These are phyloP conservation scores for Blumeriella jaapii DNA, from an alignment of 2,329 filamentous ascomycete species.

Conservation along the genomic window DNA sequence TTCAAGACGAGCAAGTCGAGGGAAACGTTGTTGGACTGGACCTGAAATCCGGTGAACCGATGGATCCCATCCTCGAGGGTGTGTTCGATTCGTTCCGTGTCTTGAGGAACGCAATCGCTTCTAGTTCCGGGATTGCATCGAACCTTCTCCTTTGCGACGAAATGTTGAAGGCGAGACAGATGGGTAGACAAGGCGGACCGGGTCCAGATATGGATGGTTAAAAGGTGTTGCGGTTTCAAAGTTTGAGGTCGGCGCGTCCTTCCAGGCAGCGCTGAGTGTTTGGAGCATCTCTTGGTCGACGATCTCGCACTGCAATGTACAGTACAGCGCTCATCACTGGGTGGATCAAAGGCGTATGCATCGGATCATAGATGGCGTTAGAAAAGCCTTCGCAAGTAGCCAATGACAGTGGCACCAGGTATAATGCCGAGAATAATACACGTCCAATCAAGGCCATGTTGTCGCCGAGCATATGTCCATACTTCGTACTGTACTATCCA, in stretches of 20 bases:
- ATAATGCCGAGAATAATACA: background rate
- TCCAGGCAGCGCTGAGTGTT: slow-evolving; percentile 3
- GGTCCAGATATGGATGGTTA: slow-evolving; percentile 52
- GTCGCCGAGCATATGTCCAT: too few species aligned
- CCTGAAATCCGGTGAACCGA: slow-evolving; percentile 75
- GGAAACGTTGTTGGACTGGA: slow-evolving; percentile 82
- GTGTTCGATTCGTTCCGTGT: slow-evolving; percentile 96
- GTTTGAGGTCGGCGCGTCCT: slow-evolving; percentile 6
- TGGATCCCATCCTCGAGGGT: slow-evolving; percentile 88
- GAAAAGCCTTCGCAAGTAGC: slow-evolving; percentile 2
- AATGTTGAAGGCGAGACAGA: slow-evolving; percentile 93
- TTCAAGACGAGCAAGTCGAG: slow-evolving; percentile 77
- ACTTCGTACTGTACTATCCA: too few species aligned
- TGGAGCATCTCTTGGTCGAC: slow-evolving; percentile 8
- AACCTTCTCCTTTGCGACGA: slow-evolving; percentile 95
- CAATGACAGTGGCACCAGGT: background rate
- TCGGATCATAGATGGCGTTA: slow-evolving; percentile 12
- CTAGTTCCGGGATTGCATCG: slow-evolving; percentile 86
- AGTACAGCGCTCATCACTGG: slow-evolving; percentile 15
- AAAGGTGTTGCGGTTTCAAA: slow-evolving; percentile 3
- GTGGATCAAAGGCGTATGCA: slow-evolving; percentile 11
- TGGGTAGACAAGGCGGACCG: slow-evolving; percentile 57
- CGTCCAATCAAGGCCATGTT: background rate
- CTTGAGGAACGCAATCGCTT: slow-evolving; percentile 84
- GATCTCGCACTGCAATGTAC: slow-evolving; percentile 12